Percentiles rank a stretch among this genome's conserved stretches.
phyloP scores from a whole-genome alignment of 345 rosid genomes.

The Ceriops tagal region DNA sequence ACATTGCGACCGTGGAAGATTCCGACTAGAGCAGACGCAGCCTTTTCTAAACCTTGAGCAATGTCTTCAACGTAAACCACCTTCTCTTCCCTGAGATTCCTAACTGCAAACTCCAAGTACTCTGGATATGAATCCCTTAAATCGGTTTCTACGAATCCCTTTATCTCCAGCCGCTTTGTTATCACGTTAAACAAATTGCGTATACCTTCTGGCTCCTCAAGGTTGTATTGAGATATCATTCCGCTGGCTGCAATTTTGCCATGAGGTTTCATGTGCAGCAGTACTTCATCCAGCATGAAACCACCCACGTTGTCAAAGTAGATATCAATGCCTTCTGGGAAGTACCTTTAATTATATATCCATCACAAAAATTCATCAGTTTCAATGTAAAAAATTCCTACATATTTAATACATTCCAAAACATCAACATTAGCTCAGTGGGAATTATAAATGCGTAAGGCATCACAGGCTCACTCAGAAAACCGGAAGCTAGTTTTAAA shows the following conservation, averaged over 20 bases:
- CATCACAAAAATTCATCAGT: too few relatives aligned
- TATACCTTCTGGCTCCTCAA: not conserved
- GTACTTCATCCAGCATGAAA: not conserved
- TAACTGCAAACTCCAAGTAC: not conserved
- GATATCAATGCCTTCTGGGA: not conserved
- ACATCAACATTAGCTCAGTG: too few relatives aligned
- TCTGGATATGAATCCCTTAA: conserved; percentile 1
- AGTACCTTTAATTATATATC: not conserved
- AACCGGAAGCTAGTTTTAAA: too few relatives aligned
- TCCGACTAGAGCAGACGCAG: conserved; percentile 3
- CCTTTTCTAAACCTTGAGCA: conserved; percentile 3
- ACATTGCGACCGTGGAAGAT: conserved; percentile 7
- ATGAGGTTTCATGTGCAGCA: not conserved
- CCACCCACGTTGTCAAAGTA: not conserved
- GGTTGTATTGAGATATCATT: conserved; percentile 3
- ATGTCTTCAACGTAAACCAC: conserved; percentile 6
- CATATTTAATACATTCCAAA: too few relatives aligned
- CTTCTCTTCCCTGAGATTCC: conserved; percentile 8
- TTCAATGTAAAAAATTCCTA: too few relatives aligned
- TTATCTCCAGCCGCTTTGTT: not conserved
- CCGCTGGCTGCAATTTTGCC: not conserved
- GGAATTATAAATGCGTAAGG: too few relatives aligned
- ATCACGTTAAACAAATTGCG: conserved; percentile 1
- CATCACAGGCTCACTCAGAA: too few relatives aligned
- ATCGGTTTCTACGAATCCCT: conserved; percentile 11